Evolutionary conservation across 179 eudicot genomes (phyloP).

Genomic region (Beta macrorhiza): DNA sequence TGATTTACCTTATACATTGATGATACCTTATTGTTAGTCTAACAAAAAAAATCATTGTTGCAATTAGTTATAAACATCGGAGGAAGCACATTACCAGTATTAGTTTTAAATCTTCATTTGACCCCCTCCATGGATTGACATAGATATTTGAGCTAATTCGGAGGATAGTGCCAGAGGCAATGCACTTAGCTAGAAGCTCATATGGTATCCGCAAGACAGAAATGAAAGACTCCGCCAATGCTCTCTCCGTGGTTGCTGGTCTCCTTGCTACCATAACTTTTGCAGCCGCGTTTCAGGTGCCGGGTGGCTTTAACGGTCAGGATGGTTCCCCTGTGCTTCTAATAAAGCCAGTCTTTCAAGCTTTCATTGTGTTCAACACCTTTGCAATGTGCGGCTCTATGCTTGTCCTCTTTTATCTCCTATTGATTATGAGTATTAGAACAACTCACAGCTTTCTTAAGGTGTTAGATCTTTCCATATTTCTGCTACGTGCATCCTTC

Average conservation of each 20-base stretch:
- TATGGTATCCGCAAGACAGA: conserved; percentile 14
- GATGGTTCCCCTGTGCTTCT: background rate
- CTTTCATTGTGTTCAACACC: background rate
- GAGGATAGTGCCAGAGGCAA: background rate
- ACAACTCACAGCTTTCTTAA: background rate
- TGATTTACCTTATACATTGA: too few relatives aligned
- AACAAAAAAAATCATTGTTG: too few relatives aligned
- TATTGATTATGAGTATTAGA: background rate
- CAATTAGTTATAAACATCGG: too few relatives aligned
- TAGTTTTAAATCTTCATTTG: too few relatives aligned
- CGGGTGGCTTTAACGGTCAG: background rate
- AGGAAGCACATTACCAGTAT: too few relatives aligned
- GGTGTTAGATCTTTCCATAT: background rate
- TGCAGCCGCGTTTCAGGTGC: conserved; percentile 10
- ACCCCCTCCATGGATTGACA: background rate
- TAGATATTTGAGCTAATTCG: background rate
- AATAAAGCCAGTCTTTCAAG: background rate
- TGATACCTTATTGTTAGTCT: too few relatives aligned
- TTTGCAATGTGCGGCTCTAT: conserved; percentile 3
- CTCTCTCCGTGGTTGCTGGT: conserved; percentile 7
- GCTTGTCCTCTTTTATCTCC: conserved; percentile 4
- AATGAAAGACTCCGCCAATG: conserved; percentile 1
- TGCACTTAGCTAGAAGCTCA: conserved; percentile 14
- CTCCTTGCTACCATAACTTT: conserved; percentile 9
- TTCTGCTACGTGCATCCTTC: background rate